Conservation (phyloP, 495 filamentous ascomycete species). For the Neurospora intermedia region DNA sequence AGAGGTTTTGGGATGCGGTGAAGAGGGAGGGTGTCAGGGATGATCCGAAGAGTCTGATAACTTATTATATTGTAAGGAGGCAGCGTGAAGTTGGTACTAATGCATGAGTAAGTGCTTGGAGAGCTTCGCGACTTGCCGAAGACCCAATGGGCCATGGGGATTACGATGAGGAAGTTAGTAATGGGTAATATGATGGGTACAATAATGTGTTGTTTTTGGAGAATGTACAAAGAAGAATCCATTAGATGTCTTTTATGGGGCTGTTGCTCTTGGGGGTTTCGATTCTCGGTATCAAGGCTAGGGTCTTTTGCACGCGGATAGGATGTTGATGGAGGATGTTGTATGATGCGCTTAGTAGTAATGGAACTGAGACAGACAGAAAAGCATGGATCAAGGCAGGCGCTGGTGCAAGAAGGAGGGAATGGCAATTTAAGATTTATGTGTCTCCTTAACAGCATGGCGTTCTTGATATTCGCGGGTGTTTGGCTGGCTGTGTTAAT, state of each 20-base stretch:
- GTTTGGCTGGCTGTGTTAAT: not conserved
- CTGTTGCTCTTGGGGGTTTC: not conserved
- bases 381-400: not conserved
- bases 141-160: not conserved
- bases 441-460: not conserved
- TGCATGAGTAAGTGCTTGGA: not conserved
- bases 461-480: not conserved
- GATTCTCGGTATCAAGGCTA: not conserved
- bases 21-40: conserved; percentile 43
- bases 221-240: not conserved
- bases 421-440: not conserved
- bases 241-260: not conserved
- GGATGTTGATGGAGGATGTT: not conserved
- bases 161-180: not conserved
- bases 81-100: conserved; percentile 31
- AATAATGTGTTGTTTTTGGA: not conserved
- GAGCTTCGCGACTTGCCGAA: not conserved
- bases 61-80: conserved; percentile 70
- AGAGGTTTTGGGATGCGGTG: conserved; percentile 53
- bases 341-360: not conserved
- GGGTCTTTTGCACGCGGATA: not conserved
- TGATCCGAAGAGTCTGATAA: conserved; percentile 62
- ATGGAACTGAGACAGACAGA: not conserved
- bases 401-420: not conserved
- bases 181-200: not conserved